Conservation (phyloP, 129 eudicot species). For the Oenanthe sinensis region DNA sequence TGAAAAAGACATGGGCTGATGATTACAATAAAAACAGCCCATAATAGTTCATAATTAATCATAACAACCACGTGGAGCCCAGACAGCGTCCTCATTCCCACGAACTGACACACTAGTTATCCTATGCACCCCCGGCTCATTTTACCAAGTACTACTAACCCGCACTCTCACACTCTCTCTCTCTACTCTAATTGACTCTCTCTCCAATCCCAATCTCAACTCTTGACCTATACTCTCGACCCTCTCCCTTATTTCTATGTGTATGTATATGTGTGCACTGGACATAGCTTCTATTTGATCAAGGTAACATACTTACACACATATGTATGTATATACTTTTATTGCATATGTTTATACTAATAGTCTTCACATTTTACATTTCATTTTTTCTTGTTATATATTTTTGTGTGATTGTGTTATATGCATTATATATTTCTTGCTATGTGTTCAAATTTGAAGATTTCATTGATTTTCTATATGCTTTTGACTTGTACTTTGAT, state of each 20-base stretch:
- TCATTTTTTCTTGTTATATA: background rate
- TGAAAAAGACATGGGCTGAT: slow-evolving; percentile 5
- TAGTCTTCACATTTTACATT: background rate
- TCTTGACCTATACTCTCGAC: background rate
- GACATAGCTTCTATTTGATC: background rate
- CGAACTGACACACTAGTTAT: background rate
- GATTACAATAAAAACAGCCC: background rate
- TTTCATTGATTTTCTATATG: background rate
- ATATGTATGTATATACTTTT: background rate
- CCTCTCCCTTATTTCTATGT: background rate
- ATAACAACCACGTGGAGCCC: slow-evolving; percentile 14
- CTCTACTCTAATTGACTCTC: background rate
- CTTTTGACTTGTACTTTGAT: background rate
- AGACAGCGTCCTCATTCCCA: slow-evolving; percentile 2
- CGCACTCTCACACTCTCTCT: background rate
- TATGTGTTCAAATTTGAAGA: background rate
- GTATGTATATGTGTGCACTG: background rate
- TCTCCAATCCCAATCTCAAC: slow-evolving; percentile 8
- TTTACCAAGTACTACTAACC: background rate
- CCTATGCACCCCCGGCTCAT: slow-evolving; percentile 12
- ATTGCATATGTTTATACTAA: background rate
- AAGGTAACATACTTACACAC: slow-evolving; percentile 1
- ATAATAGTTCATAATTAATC: background rate
- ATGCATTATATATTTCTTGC: background rate
- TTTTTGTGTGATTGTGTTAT: background rate